A percentile compares a stretch with the other conserved stretches of the same genome.
phyloP scores from a whole-genome alignment of 2,329 filamentous ascomycete species.

The Xylariaceae sp. region DNA sequence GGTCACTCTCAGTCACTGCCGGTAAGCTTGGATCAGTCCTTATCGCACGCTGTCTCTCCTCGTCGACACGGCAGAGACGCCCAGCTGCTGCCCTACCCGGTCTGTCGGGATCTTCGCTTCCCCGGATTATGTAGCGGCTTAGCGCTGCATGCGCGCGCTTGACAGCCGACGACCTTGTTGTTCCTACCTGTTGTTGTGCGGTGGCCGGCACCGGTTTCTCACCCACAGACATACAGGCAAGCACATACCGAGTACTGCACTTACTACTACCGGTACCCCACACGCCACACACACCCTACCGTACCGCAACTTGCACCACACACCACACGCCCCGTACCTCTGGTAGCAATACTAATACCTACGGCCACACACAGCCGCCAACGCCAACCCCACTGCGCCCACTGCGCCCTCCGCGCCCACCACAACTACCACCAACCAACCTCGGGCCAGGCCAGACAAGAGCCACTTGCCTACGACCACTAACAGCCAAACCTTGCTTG shows the following conservation, averaged over 20 bases:
- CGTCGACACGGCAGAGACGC: conserved; percentile 3
- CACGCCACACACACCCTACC: conserved; percentile 4
- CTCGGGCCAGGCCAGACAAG: too few relatives aligned
- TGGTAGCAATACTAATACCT: neutral
- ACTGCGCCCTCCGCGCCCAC: too few relatives aligned
- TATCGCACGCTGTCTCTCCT: conserved; percentile 22
- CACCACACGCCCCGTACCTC: neutral
- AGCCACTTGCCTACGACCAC: too few relatives aligned
- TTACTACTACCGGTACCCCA: conserved; percentile 5
- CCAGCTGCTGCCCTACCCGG: conserved; percentile 24
- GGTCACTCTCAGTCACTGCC: conserved; percentile 21
- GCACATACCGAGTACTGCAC: too few relatives aligned
- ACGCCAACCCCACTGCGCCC: too few relatives aligned
- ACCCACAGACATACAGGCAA: too few relatives aligned
- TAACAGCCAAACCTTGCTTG: too few relatives aligned
- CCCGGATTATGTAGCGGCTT: conserved; percentile 36
- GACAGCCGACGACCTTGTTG: conserved; percentile 13
- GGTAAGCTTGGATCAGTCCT: conserved; percentile 29
- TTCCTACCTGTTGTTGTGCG: too few relatives aligned
- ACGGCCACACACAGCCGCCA: too few relatives aligned
- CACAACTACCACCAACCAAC: too few relatives aligned
- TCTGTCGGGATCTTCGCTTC: conserved; percentile 32
- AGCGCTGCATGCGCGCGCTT: conserved; percentile 28
- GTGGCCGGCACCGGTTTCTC: too few relatives aligned
- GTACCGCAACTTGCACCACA: neutral